Base-by-base conservation (phyloP, 768 basidiomycete species). In the Amyloporia xantha region DNA sequence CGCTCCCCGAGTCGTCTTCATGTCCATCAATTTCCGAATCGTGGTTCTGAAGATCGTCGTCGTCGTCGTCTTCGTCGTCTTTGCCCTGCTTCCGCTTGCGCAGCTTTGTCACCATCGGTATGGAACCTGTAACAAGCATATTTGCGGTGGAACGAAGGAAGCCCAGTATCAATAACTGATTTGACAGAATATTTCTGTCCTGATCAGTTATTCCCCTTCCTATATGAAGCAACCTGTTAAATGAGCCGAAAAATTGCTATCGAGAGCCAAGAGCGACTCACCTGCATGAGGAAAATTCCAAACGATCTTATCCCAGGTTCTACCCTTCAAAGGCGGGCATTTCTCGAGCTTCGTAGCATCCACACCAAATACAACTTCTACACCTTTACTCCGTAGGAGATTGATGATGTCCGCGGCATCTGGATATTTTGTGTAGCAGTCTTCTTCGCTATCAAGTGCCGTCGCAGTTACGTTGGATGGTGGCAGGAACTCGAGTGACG, bases 251-350 rank as follows among this genome's bases (percentile, higher is more conserved):
- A 17, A n/a, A 15, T 28, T 11, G 26, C 6, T 9, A 6, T 21
- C 20, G 9, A 17, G 7, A 39, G 9, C 38, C 41, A 41, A 28
- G 7, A 23, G 19, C 20, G 20, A 59, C 79, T 54, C 59, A 90
- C 94, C 94, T 59, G 87, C 86, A 69, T 98, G 95, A 50, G 95
- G 95, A 62, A 97, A 98, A 64, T 98, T 96, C 84, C 91, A 97
- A 5, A 90, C 80, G 49, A 97, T 77, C 52, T 77, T 79, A 66
- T 91, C 85, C 78, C 86, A 87, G 47, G 68, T 76, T 53, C 71
- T 68, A 35, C 77, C 79, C 53, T 81, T 86, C 40, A 94, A 64
- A 5, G 64, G 61, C 5, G 74, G 50, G 33, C 70, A 65, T 52
- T 75, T 85, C 47, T 84, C 84, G 27, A 98, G 66, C 48, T 71